phyloP scores from a whole-genome alignment of 495 filamentous ascomycete genomes.

The Stereocaulon alpinum region DNA sequence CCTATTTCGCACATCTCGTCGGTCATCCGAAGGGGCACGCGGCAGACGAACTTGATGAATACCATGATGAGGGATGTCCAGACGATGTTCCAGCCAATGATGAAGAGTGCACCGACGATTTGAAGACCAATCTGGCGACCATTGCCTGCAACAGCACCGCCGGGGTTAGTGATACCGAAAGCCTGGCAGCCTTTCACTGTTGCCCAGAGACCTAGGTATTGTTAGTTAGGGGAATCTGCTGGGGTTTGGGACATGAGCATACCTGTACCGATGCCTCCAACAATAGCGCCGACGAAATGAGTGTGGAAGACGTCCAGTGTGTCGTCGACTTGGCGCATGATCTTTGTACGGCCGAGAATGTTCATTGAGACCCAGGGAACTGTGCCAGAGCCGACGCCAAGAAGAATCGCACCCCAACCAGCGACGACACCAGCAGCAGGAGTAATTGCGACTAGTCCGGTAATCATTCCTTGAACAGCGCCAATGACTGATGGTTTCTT shows the following conservation, averaged over 20 bases:
- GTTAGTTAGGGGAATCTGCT: not conserved
- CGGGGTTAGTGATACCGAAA: constrained; percentile 40
- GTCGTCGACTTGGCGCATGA: constrained; percentile 42
- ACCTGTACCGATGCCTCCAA: constrained; percentile 43
- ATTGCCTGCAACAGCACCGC: constrained; percentile 43
- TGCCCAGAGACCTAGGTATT: constrained; percentile 33
- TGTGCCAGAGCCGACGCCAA: constrained; percentile 39
- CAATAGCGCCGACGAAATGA: constrained; percentile 40
- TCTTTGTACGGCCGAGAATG: constrained; percentile 34
- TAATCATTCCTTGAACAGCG: constrained; percentile 45
- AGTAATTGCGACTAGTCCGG: constrained; percentile 46
- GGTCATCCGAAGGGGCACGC: constrained; percentile 40
- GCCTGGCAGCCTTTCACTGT: constrained; percentile 40
- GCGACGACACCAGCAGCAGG: constrained; percentile 47
- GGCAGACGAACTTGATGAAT: constrained; percentile 47
- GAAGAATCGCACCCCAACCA: constrained; percentile 45
- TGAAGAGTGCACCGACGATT: constrained; percentile 43
- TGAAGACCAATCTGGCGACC: constrained; percentile 44
- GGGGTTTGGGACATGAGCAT: not conserved
- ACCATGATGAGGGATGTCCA: constrained; percentile 43
- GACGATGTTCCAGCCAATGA: constrained; percentile 46
- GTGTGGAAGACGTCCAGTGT: constrained; percentile 45
- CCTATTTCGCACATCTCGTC: constrained; percentile 38
- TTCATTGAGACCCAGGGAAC: constrained; percentile 48
- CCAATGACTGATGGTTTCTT: constrained; percentile 42